Base-by-base conservation (phyloP, 805 yeast genomes). In the Starmerella lactis-condensi region DNA sequence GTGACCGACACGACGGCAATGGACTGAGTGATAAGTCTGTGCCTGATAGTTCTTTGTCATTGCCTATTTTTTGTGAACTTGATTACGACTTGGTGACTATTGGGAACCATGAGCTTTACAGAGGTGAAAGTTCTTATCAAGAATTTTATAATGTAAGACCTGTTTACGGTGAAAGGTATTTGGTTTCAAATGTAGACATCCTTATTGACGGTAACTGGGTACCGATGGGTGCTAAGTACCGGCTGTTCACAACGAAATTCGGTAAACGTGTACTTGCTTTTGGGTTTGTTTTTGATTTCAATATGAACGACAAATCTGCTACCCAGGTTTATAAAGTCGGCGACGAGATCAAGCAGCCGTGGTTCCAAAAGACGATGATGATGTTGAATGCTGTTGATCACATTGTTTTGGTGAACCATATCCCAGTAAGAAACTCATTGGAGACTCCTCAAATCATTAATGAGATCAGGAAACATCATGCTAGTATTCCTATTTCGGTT, bases 1-100 rank as follows among this genome's bases (percentile, higher is more conserved):
- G 95, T 6, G 95, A 83, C 53, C 70, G 78, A 40, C 92, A 77
- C 44, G 95, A 83, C 53, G 95, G 95, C 3, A 83, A 81, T 49
- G 95, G 95, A 0, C 56, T 81, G 11, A 32, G 41, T 22, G 95
- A 83, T 53, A 70, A 74, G 10, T 72, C 91, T 0, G 37, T 22
- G 3, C 75, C 79, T 3, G 75, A 73, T 46, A 94, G 93, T 0
- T 43, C 53, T 6, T 50, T 58, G 14, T 64, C 82, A 1, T 61
- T 69, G 19, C 60, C 64, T 1, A 63, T 82, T 0, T 78, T 82
- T 50, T 63, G 65, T 40, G 54, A 40, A 35, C 44, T 65, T 35
- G 72, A 73, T 35, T 79, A 73, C 44, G 94, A 83, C 48, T 50
- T 83, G 26, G 53, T 83, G 18, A 76, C 93, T 0, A 57, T 82